These are phyloP conservation scores for Suhomyces yuchorum DNA, from an alignment of 1,139 yeast genomes.

Conservation along the genomic window DNA sequence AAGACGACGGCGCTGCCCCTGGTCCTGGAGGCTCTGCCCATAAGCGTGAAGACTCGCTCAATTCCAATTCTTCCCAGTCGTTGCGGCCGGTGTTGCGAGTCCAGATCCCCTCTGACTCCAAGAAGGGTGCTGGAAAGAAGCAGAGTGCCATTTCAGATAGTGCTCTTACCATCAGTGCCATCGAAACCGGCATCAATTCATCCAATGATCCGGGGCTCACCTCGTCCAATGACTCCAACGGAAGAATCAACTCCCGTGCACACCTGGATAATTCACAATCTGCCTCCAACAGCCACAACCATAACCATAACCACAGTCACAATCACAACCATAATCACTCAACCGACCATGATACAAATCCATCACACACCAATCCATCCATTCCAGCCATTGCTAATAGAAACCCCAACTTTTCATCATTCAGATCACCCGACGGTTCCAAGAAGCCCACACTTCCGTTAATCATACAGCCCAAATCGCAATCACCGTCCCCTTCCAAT, in stretches of 20 bases:
- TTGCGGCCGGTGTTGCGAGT: slow-evolving; percentile 53
- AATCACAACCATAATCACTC: slow-evolving; percentile 1
- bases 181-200: slow-evolving; percentile 26
- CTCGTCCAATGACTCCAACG: slow-evolving; percentile 5
- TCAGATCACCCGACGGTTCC: slow-evolving; percentile 38
- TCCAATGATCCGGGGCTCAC: slow-evolving; percentile 9
- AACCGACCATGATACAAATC: background rate
- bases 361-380: slow-evolving; percentile 9
- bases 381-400: slow-evolving; percentile 22
- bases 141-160: slow-evolving; percentile 23
- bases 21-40: slow-evolving; percentile 7
- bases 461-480: slow-evolving; percentile 44
- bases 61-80: slow-evolving; percentile 13
- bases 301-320: slow-evolving; percentile 1
- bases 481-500: slow-evolving; percentile 47
- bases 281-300: slow-evolving; percentile 3
- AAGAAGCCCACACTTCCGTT: slow-evolving; percentile 44
- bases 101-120: slow-evolving; percentile 51
- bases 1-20: slow-evolving; percentile 9
- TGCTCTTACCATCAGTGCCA: slow-evolving; percentile 44
- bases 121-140: slow-evolving; percentile 17
- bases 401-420: slow-evolving; percentile 32
- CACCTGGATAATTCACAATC: slow-evolving; percentile 9
- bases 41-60: slow-evolving; percentile 18
- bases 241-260: slow-evolving; percentile 6